phyloP scores from a whole-genome alignment of 2,329 filamentous ascomycete genomes.

The Fusarium haematococcum region DNA sequence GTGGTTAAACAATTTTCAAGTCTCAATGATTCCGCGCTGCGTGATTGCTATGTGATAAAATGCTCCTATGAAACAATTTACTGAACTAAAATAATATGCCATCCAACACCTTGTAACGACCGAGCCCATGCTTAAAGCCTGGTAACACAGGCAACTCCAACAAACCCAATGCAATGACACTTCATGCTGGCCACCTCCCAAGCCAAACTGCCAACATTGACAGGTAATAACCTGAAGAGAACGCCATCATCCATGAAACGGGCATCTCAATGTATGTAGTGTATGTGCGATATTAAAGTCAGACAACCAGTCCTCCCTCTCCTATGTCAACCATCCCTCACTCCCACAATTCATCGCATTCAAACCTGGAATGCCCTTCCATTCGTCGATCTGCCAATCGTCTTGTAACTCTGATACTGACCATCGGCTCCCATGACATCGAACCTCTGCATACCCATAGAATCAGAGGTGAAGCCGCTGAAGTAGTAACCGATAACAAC shows the following conservation, averaged over 20 bases:
- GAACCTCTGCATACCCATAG: slow-evolving; percentile 61
- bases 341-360: slow-evolving; percentile 8
- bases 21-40: background rate
- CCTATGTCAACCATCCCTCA: background rate
- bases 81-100: slow-evolving; percentile 1
- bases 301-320: slow-evolving; percentile 1
- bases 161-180: slow-evolving; percentile 8
- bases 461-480: slow-evolving; percentile 67
- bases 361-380: slow-evolving; percentile 45
- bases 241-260: slow-evolving; percentile 12
- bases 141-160: background rate
- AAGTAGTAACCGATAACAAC: slow-evolving; percentile 94
- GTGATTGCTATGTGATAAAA: background rate
- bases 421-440: slow-evolving; percentile 65
- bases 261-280: slow-evolving; percentile 24
- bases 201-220: slow-evolving; percentile 12
- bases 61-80: background rate
- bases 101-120: slow-evolving; percentile 22
- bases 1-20: background rate
- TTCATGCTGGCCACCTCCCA: background rate
- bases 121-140: slow-evolving; percentile 10
- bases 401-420: slow-evolving; percentile 64
- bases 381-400: slow-evolving; percentile 60
- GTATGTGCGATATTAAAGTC: slow-evolving; percentile 33
- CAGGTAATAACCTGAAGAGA: slow-evolving; percentile 18